A percentile compares a stretch with the other conserved stretches of the same genome.
phyloP scores from a whole-genome alignment of 805 yeast genomes.

The Lipomyces starkeyi region DNA sequence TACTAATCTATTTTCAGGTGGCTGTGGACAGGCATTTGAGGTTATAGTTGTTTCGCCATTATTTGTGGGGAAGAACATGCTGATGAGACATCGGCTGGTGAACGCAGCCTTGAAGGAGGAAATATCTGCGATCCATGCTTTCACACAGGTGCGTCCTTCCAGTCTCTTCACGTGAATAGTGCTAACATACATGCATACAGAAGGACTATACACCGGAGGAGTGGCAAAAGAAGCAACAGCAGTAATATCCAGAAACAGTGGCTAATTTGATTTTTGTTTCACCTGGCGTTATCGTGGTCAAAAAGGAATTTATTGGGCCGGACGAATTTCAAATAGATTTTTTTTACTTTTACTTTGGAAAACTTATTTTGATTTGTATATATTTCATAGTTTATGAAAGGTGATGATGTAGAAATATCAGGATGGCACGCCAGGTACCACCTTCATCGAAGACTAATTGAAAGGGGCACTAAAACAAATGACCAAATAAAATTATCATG shows the following conservation, averaged over 20 bases:
- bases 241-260: slow-evolving; percentile 22
- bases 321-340: neutral
- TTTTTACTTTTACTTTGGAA: neutral
- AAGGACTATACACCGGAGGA: slow-evolving; percentile 77
- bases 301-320: neutral
- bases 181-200: slow-evolving; percentile 24
- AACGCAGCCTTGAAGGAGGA: slow-evolving; percentile 82
- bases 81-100: slow-evolving; percentile 85
- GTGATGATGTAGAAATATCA: neutral
- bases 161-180: neutral
- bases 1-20: slow-evolving; percentile 55
- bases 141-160: slow-evolving; percentile 75
- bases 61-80: slow-evolving; percentile 81
- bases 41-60: slow-evolving; percentile 78
- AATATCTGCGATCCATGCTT: slow-evolving; percentile 88
- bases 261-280: neutral
- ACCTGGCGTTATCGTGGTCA: neutral
- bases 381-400: neutral
- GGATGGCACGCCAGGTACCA: too few relatives aligned
- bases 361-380: neutral
- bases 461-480: neutral
- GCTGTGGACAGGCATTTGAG: slow-evolving; percentile 98
- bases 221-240: slow-evolving; percentile 57
- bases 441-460: too few relatives aligned
- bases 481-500: neutral